phyloP scores from a whole-genome alignment of 768 basidiomycete species.

The Pleurotus salmoneostramineus region DNA sequence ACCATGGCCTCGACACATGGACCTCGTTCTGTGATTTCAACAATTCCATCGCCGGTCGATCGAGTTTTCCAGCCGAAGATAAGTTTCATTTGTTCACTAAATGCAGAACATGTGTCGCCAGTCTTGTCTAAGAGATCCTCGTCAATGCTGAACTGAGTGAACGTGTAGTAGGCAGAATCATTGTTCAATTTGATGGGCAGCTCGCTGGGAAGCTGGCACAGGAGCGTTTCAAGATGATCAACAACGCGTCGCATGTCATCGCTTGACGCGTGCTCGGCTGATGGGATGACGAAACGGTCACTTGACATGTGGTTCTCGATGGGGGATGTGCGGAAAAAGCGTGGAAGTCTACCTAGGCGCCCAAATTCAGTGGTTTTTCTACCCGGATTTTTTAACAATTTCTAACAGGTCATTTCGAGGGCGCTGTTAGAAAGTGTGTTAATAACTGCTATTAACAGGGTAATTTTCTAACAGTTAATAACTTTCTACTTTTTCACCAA shows the following conservation, averaged over 20 bases:
- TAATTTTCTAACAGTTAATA: neutral
- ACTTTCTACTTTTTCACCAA: too few species aligned
- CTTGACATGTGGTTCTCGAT: neutral
- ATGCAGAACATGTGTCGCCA: conserved; percentile 12
- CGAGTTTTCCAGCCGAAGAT: conserved; percentile 17
- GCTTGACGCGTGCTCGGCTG: neutral
- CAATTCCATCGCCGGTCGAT: conserved; percentile 16
- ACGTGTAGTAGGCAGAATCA: conserved; percentile 1
- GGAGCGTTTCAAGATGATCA: neutral
- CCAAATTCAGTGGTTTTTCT: neutral
- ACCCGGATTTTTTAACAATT: neutral
- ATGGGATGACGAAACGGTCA: neutral
- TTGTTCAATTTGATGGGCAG: neutral
- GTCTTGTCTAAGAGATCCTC: conserved; percentile 15
- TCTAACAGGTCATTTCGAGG: neutral
- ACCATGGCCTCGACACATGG: too few species aligned
- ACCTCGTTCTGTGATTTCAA: conserved; percentile 15
- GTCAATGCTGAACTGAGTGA: conserved; percentile 13
- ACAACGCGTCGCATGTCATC: neutral
- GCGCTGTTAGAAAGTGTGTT: neutral
- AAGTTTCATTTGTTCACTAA: conserved; percentile 14
- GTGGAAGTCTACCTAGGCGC: neutral
- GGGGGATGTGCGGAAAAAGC: neutral
- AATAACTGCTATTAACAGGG: neutral
- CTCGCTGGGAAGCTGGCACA: neutral